These are phyloP conservation scores for Medicago arabica DNA, from an alignment of 306 rosid genomes.

Conservation along the genomic window DNA sequence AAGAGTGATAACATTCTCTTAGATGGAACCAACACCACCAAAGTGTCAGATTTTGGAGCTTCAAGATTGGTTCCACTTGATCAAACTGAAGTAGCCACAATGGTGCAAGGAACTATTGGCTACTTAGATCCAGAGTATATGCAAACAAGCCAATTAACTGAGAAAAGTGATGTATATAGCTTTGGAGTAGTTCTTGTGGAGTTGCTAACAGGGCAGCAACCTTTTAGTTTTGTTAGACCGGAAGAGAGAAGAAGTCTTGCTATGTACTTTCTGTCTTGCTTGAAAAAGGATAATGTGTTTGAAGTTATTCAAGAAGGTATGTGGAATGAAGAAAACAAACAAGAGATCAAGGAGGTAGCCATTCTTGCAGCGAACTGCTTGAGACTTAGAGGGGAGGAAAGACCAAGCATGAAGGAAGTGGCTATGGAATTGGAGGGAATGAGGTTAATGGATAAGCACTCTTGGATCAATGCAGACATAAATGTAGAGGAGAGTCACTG, in stretches of 20 bases:
- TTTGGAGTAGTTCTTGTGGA: not conserved
- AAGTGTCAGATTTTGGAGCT: slow-evolving; percentile 11
- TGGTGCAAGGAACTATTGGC: slow-evolving; percentile 18
- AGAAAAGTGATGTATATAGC: slow-evolving; percentile 7
- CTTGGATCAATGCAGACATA: not conserved
- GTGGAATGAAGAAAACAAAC: not conserved
- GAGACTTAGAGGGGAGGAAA: not conserved
- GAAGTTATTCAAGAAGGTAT: slow-evolving; percentile 2
- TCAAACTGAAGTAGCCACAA: not conserved
- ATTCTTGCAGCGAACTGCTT: slow-evolving; percentile 7
- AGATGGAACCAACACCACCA: not conserved
- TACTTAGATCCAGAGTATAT: slow-evolving; percentile 11
- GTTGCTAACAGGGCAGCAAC: not conserved
- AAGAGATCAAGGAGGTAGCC: slow-evolving; percentile 6
- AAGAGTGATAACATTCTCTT: slow-evolving; percentile 18
- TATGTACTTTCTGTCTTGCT: slow-evolving; percentile 3
- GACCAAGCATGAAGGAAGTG: slow-evolving; percentile 18
- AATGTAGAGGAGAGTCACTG: not conserved
- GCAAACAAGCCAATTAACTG: slow-evolving; percentile 12
- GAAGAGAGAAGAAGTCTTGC: slow-evolving; percentile 10
- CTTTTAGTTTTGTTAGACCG: not conserved
- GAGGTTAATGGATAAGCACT: not conserved
- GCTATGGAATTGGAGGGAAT: slow-evolving; percentile 19
- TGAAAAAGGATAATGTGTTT: not conserved
- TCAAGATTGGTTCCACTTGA: slow-evolving; percentile 12